Evolutionary conservation across 169 alveolate species (phyloP).

Genomic region (Cryptosporidium canis): DNA sequence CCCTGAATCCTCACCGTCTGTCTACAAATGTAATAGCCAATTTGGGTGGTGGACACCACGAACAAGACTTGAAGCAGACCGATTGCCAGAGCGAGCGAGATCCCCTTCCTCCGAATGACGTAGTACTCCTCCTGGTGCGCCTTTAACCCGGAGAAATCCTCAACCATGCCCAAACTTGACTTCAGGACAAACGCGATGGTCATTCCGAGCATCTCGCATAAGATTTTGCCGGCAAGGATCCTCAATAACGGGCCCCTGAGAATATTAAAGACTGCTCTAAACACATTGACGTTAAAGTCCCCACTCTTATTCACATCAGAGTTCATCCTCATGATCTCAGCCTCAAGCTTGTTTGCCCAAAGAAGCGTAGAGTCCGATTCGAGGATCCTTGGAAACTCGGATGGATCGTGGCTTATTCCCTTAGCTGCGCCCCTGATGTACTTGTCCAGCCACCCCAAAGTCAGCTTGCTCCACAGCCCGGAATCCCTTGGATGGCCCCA

Average conservation of each 20-base stretch:
- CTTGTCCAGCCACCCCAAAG: slow-evolving; percentile 50
- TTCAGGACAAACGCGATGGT: slow-evolving; percentile 3
- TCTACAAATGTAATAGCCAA: slow-evolving; percentile 48
- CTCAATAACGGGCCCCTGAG: slow-evolving; percentile 24
- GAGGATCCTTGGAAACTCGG: slow-evolving; percentile 45
- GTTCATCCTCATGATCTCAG: slow-evolving; percentile 46
- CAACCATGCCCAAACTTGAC: slow-evolving; percentile 8
- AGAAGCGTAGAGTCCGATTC: slow-evolving; percentile 43
- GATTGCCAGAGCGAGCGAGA: slow-evolving; percentile 11
- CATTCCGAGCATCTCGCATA: slow-evolving; percentile 56
- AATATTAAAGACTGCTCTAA: slow-evolving; percentile 47
- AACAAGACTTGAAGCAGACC: slow-evolving; percentile 11
- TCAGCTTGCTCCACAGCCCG: slow-evolving; percentile 64
- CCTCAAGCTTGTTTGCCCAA: slow-evolving; percentile 55
- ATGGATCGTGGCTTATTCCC: slow-evolving; percentile 12
- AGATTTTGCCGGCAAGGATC: slow-evolving; percentile 20
- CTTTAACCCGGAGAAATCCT: background rate
- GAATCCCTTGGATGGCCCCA: slow-evolving; percentile 55
- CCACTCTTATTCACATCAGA: background rate
- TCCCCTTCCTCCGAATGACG: background rate
- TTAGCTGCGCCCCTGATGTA: slow-evolving; percentile 15
- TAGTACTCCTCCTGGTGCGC: background rate
- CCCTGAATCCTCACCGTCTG: slow-evolving; percentile 60
- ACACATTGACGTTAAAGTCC: slow-evolving; percentile 29
- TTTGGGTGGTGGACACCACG: slow-evolving; percentile 26